Percentiles rank a stretch among this genome's conserved stretches.
These are phyloP conservation scores for Leccinum barrowsii DNA, from an alignment of 768 basidiomycete species.

Conservation along the genomic window DNA sequence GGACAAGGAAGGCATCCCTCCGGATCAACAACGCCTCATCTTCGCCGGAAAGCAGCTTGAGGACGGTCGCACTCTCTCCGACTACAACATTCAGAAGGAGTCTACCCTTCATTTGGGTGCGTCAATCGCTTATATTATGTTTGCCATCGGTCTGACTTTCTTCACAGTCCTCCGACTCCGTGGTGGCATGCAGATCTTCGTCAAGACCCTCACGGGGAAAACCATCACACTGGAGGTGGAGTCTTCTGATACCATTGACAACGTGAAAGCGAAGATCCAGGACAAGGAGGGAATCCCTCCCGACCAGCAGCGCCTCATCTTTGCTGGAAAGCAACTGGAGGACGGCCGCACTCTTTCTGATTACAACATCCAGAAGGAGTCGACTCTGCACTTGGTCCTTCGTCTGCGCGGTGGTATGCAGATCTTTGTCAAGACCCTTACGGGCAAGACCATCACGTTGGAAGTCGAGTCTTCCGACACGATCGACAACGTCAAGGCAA, in stretches of 20 bases:
- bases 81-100: conserved; percentile 91
- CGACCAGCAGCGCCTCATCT: conserved; percentile 87
- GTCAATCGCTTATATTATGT: background rate
- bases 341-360: conserved; percentile 87
- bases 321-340: conserved; percentile 92
- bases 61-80: conserved; percentile 85
- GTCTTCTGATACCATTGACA: conserved; percentile 90
- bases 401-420: conserved; percentile 73
- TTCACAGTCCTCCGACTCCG: conserved; percentile 69
- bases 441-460: conserved; percentile 74
- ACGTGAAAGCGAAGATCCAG: conserved; percentile 80
- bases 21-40: conserved; percentile 87
- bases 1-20: conserved; percentile 87
- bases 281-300: conserved; percentile 81
- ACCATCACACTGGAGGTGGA: conserved; percentile 93
- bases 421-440: conserved; percentile 68
- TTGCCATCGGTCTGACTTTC: background rate
- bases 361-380: conserved; percentile 84
- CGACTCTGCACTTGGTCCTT: conserved; percentile 70
- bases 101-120: conserved; percentile 57
- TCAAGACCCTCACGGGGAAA: conserved; percentile 86
- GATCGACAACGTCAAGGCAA: conserved; percentile 73
- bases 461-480: conserved; percentile 76
- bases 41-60: conserved; percentile 93
- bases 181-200: conserved; percentile 90